Evolutionary conservation across 345 rosid genomes (phyloP), one percentile per base, ranked within the genome.

Genomic region (Cardamine occulta): DNA sequence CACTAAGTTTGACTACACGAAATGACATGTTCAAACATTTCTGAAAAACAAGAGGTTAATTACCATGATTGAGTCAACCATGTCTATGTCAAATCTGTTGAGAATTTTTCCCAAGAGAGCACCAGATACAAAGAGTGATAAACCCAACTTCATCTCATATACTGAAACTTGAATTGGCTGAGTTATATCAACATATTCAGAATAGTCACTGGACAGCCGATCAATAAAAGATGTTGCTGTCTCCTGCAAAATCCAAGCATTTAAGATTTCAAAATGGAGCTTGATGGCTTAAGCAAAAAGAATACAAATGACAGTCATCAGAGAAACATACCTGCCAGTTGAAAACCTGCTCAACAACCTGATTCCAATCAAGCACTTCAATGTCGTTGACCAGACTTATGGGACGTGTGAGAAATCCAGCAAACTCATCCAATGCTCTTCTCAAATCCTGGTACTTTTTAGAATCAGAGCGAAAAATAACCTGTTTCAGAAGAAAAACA

Each of bases 131-230:
- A 89, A 79, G 54, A 94, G 79, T 24, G 95, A 85, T 53, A 92
- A 71, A 55, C 97, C 98, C 68, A 91, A 70, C 75, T 94, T 94
- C 87, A 94, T 91, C 84, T 94, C 96, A 42, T 88, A 94, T 28
- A 90, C 80, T 53, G 97, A 91, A 70, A 94, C 98, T 84, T 91
- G 98, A 81, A 91, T 77, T 74, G 98, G 98, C 70, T 88, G 96
- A 65, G 83, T 82, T 68, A 91, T 68, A 81, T 94, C 98, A 70
- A 78, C 61, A 70, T 87, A 91, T 51, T 88, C 96, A 3, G 79
- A 53, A 70, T 91, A 90, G 48, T 88, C 93, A 47, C 63, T 81
- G 63, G 92, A 84, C 63, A 94, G 73, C 55, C 83, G 87, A 53
- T 87, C 80, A 63, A 88, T 76, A 58, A 91, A 90, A 59, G 86